These are phyloP conservation scores for Triadica sebifera DNA, from an alignment of 345 rosid genomes.

Conservation along the genomic window DNA sequence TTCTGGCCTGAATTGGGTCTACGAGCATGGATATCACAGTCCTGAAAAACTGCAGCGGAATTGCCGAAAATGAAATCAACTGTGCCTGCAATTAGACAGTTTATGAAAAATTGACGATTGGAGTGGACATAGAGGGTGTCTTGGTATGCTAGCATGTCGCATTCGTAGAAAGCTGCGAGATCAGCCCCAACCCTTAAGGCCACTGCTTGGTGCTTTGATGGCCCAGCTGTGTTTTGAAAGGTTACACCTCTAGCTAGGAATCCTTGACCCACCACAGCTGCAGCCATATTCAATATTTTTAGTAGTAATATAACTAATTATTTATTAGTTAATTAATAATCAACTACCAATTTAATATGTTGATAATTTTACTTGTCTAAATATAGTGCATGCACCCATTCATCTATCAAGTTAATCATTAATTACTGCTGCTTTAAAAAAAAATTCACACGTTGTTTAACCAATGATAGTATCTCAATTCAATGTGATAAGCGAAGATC, in stretches of 20 bases:
- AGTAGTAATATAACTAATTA: no score
- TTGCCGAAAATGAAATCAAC: slow-evolving; percentile 89
- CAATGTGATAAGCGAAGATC: no score
- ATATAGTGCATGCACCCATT: no score
- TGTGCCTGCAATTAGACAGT: slow-evolving; percentile 63
- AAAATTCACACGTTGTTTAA: no score
- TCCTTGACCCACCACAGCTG: slow-evolving; percentile 77
- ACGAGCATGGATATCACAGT: slow-evolving; percentile 93
- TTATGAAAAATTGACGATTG: slow-evolving; percentile 66
- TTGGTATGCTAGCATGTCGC: slow-evolving; percentile 74
- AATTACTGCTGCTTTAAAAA: no score
- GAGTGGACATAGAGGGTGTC: slow-evolving; percentile 75
- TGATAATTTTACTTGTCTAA: no score
- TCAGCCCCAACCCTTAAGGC: slow-evolving; percentile 78
- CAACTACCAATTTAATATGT: not conserved
- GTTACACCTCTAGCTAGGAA: slow-evolving; percentile 73
- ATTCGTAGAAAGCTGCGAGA: slow-evolving; percentile 69
- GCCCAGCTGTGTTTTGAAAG: slow-evolving; percentile 81
- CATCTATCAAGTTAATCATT: no score
- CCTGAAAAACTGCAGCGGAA: slow-evolving; percentile 52
- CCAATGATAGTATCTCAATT: no score
- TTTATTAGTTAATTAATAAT: not conserved
- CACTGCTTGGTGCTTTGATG: slow-evolving; percentile 72
- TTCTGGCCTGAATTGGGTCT: slow-evolving; percentile 77
- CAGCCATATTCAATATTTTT: not conserved